Conservation (phyloP, 805 yeast species). For the Kurtzmaniella cleridarum region DNA sequence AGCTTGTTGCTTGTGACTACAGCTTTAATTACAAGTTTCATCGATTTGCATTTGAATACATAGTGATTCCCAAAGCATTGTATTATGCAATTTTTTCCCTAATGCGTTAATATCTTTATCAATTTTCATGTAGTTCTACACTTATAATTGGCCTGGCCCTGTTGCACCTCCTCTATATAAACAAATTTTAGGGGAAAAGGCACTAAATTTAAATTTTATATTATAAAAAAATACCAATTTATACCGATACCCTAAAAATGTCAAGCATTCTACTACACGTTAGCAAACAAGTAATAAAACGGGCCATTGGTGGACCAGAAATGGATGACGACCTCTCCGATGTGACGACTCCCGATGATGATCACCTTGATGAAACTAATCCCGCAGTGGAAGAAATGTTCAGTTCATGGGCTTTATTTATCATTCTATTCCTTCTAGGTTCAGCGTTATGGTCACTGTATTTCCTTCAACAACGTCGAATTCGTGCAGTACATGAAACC, state of each 20-base stretch:
- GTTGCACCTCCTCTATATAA: too few species aligned
- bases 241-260: slow-evolving; percentile 12
- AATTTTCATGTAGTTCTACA: background rate
- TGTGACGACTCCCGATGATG: slow-evolving; percentile 42
- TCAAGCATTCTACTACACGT: slow-evolving; percentile 20
- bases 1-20: too few species aligned
- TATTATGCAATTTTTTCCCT: too few species aligned
- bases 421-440: slow-evolving; percentile 70
- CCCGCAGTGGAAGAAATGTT: slow-evolving; percentile 94
- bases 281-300: slow-evolving; percentile 23
- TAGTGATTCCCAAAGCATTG: too few species aligned
- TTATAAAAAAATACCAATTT: background rate
- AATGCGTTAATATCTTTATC: too few species aligned
- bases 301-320: slow-evolving; percentile 24
- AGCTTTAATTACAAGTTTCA: too few species aligned
- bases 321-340: slow-evolving; percentile 38
- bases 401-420: slow-evolving; percentile 95
- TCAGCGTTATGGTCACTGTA: slow-evolving; percentile 94
- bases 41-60: too few species aligned
- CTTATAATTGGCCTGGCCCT: too few species aligned
- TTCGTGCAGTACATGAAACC: slow-evolving; percentile 96
- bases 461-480: slow-evolving; percentile 82
- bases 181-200: too few species aligned
- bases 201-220: too few species aligned
- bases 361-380: slow-evolving; percentile 56